Evolutionary conservation across 805 yeast genomes (phyloP).

Genomic region (Lachancea thermotolerans): DNA sequence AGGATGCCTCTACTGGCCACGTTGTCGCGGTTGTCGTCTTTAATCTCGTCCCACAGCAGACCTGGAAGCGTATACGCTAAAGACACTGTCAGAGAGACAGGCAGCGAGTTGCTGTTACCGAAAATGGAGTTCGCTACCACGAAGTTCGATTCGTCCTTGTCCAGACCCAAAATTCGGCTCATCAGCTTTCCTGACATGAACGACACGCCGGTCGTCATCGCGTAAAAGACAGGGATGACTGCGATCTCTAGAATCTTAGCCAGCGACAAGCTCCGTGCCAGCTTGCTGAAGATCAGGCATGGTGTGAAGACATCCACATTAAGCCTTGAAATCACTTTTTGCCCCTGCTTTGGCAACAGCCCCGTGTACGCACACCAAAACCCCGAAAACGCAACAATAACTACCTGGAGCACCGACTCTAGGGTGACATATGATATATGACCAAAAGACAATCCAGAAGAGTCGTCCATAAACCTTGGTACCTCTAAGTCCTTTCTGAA

Average conservation of each 20-base stretch:
- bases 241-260: conserved; percentile 73
- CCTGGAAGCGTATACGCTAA: conserved; percentile 70
- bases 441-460: conserved; percentile 24
- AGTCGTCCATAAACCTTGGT: conserved; percentile 8
- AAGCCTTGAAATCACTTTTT: conserved; percentile 64
- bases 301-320: conserved; percentile 95
- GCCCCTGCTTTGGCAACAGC: conserved; percentile 62
- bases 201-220: conserved; percentile 75
- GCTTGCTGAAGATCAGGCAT: conserved; percentile 82
- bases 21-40: conserved; percentile 57
- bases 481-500: too few relatives aligned
- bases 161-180: conserved; percentile 48
- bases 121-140: conserved; percentile 96
- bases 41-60: conserved; percentile 67
- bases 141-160: conserved; percentile 74
- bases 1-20: conserved; percentile 74
- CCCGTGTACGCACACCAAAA: conserved; percentile 75
- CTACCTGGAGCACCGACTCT: conserved; percentile 88
- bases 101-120: conserved; percentile 91
- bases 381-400: conserved; percentile 79
- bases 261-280: conserved; percentile 60
- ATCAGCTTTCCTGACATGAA: conserved; percentile 53
- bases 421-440: conserved; percentile 59
- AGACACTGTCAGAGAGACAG: conserved; percentile 83
- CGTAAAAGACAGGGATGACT: conserved; percentile 78